Conservation (phyloP, 371 early-diverging fungal species). For the Blyttiomyces sp. region DNA sequence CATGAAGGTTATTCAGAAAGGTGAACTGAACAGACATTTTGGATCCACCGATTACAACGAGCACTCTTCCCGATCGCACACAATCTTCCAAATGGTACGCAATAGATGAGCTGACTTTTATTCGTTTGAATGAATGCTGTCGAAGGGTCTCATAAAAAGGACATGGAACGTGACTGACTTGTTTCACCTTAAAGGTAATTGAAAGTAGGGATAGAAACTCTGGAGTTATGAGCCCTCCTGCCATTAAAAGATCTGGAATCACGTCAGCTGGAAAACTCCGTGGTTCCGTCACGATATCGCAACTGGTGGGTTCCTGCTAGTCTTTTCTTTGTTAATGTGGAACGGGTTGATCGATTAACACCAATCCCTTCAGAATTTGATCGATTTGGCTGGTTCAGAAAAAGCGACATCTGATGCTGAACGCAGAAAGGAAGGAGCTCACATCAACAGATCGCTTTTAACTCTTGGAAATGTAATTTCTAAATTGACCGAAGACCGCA, state of each 20-base stretch:
- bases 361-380: constrained; percentile 58
- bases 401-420: constrained; percentile 72
- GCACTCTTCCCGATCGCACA: constrained; percentile 84
- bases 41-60: constrained; percentile 84
- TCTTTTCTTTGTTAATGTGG: no score
- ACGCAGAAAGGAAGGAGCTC: constrained; percentile 87
- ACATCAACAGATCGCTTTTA: constrained; percentile 88
- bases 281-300: constrained; percentile 66
- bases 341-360: no score
- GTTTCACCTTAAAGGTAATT: constrained; percentile 32
- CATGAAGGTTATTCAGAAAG: constrained; percentile 68
- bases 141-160: not conserved
- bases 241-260: constrained; percentile 38
- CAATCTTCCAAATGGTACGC: constrained; percentile 81
- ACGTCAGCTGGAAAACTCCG: constrained; percentile 48
- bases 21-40: constrained; percentile 80
- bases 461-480: constrained; percentile 90
- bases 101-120: constrained; percentile 37
- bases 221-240: constrained; percentile 23
- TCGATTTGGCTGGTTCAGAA: constrained; percentile 96
- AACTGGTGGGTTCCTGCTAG: constrained; percentile 50
- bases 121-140: not conserved
- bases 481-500: constrained; percentile 62
- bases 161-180: no score
- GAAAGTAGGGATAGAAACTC: constrained; percentile 52